Evolutionary conservation across 2,329 filamentous ascomycete genomes (phyloP).

Genomic region (Zymoseptoria pseudotritici): DNA sequence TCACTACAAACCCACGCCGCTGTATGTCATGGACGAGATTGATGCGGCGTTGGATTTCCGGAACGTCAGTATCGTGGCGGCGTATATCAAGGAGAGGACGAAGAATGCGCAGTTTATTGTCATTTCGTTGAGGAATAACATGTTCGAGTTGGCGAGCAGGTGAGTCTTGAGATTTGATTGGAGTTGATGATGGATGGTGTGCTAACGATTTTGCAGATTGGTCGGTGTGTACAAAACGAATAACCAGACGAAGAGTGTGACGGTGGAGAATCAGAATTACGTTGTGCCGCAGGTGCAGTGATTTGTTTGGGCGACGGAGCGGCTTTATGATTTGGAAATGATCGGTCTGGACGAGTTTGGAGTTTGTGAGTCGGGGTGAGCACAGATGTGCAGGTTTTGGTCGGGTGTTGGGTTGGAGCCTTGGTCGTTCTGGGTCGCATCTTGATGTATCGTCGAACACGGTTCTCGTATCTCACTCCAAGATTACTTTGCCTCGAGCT

Average conservation of each 20-base stretch:
- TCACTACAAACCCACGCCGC: slow-evolving; percentile 92
- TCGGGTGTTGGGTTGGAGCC: neutral
- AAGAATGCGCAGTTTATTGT: slow-evolving; percentile 99
- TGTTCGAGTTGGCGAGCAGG: slow-evolving; percentile 99
- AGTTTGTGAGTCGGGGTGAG: neutral
- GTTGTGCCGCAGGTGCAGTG: slow-evolving; percentile 20
- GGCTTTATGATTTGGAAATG: neutral
- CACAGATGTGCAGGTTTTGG: neutral
- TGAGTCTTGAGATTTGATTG: slow-evolving; percentile 60
- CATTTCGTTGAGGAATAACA: slow-evolving; percentile 96
- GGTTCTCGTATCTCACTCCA: neutral
- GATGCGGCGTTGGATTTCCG: slow-evolving; percentile 95
- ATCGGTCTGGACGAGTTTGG: neutral
- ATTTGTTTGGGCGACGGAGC: neutral
- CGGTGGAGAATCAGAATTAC: slow-evolving; percentile 46
- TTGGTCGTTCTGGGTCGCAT: neutral
- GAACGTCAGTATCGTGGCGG: slow-evolving; percentile 95
- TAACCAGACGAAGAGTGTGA: slow-evolving; percentile 56
- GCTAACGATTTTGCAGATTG: slow-evolving; percentile 45
- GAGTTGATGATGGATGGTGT: neutral
- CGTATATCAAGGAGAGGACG: slow-evolving; percentile 97
- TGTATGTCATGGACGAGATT: slow-evolving; percentile 99
- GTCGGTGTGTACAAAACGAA: slow-evolving; percentile 99
- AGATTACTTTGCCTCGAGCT: neutral
- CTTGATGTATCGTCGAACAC: too few species aligned